These are phyloP conservation scores for Oryza coarctata DNA, from an alignment of 176 grass and related monocot species.

Conservation along the genomic window DNA sequence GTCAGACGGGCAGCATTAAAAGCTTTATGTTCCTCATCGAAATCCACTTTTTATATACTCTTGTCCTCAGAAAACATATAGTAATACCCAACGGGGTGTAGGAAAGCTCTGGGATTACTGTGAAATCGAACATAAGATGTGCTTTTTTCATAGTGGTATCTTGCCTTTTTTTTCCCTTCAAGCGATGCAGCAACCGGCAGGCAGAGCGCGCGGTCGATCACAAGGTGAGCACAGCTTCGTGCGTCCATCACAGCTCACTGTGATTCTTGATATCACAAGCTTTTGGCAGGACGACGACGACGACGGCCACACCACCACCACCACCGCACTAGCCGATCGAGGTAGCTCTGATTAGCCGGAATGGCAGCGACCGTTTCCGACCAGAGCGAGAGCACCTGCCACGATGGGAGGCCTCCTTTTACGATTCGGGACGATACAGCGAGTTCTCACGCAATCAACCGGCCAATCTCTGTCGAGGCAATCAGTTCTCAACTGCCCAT, in stretches of 20 bases:
- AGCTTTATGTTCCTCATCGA: not conserved
- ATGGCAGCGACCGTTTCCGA: slow-evolving; percentile 33
- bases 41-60: not conserved
- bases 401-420: slow-evolving; percentile 12
- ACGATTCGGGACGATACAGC: not conserved
- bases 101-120: not conserved
- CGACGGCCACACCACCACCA: not conserved
- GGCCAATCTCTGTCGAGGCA: slow-evolving; percentile 6
- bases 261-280: not conserved
- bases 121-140: not conserved
- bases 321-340: not conserved
- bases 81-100: not conserved
- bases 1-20: not conserved
- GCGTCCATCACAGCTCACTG: slow-evolving; percentile 24
- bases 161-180: not conserved
- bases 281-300: not conserved
- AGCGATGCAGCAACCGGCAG: not conserved
- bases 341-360: not conserved
- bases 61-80: not conserved
- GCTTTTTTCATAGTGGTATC: not conserved
- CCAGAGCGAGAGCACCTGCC: slow-evolving; percentile 17
- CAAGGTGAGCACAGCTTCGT: not conserved
- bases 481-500: not conserved
- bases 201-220: not conserved
- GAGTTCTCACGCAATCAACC: not conserved